phyloP scores from a whole-genome alignment of 2,329 filamentous ascomycete genomes.

The Xylaria sp. region DNA sequence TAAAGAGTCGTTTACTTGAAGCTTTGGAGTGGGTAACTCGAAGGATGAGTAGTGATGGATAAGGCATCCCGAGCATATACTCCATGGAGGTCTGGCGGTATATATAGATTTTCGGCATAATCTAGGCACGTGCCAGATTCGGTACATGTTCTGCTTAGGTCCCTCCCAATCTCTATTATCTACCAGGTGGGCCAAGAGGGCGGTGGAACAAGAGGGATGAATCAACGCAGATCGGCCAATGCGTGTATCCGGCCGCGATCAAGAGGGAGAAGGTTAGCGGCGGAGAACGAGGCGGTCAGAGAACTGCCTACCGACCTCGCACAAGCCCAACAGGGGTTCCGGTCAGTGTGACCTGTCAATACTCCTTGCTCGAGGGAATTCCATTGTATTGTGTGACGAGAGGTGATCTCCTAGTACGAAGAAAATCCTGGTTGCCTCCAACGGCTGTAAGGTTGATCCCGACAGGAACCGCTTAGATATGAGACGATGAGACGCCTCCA shows the following conservation, averaged over 20 bases:
- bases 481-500: background rate
- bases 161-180: background rate
- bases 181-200: slow-evolving; percentile 10
- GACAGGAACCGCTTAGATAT: background rate
- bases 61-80: background rate
- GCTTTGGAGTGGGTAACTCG: background rate
- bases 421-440: slow-evolving; percentile 6
- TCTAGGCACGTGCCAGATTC: background rate
- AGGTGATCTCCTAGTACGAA: background rate
- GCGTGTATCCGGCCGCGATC: slow-evolving; percentile 25
- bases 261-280: slow-evolving; percentile 14
- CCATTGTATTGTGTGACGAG: background rate
- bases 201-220: slow-evolving; percentile 16
- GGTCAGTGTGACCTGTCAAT: background rate
- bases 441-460: background rate
- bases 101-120: slow-evolving; percentile 25
- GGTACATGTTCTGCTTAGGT: background rate
- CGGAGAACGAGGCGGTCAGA: slow-evolving; percentile 25
- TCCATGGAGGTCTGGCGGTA: slow-evolving; percentile 11
- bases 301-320: background rate
- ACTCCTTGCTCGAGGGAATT: background rate
- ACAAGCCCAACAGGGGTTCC: slow-evolving; percentile 23
- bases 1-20: background rate
- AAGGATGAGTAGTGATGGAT: background rate
- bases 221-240: slow-evolving; percentile 15